Base-by-base conservation (phyloP, 2,329 filamentous ascomycete genomes). In the Neonectria ditissima region DNA sequence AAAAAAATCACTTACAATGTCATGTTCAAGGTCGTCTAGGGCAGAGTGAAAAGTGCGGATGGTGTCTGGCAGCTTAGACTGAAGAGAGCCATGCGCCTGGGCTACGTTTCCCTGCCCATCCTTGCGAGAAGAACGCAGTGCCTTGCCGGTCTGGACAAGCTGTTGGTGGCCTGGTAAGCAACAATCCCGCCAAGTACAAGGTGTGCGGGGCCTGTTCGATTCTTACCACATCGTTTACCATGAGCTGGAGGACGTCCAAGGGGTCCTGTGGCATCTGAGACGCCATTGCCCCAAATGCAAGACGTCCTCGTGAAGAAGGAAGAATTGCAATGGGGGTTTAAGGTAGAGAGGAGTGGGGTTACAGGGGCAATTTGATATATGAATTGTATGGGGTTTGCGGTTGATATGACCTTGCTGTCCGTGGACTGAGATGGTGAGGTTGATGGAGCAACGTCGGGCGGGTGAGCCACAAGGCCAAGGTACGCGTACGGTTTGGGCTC, bases 91-190 rank as follows among this genome's bases (percentile, higher is more conserved):
- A 32, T 76, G 75, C 16, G 72, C 72, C 16, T 74, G 76, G 16
- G 73, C 70, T 16, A 79, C 63, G 45, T 78, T 78, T 61, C 78
- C 80, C 43, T 80, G 77, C 14, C 80, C 79, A 66, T 86, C 83
- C 67, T 80, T 83, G 30, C 79, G 77, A 39, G 82, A 82, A 2
- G 82, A 77, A 52, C 80, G 85, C 13, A 89, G 77, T 18, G 86
- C 84, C 72, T 86, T 89, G 16, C 86, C 87, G 2, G 84, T 86
- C 73, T 89, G 84, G 14, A 89, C 80, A 26, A 89, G 82, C 87
- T 89, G 41, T 34, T 30, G 26, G 43, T 26, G 11, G 26, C 43
- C 52, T 14, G 11, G 50, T 68, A 20, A 66, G 67, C 55, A 30
- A 62, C 34, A n/a, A 18, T 51, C 65, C 32, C 41, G n/a, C 10